Evolutionary conservation across 169 alveolate genomes (phyloP).

Genomic region (Babesia sp.): DNA sequence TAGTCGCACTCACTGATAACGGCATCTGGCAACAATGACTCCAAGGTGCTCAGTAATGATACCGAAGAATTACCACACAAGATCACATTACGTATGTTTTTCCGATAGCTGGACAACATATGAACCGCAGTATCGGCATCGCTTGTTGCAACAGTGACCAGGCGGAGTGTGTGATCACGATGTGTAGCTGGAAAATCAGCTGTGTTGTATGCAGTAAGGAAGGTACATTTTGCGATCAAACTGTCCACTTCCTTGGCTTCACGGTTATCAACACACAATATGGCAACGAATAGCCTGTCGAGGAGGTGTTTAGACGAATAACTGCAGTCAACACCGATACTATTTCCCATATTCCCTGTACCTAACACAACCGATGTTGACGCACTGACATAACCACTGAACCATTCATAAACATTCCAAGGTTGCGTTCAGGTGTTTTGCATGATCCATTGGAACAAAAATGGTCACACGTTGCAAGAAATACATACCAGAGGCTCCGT

Average conservation of each 20-base stretch:
- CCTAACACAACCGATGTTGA: too few relatives aligned
- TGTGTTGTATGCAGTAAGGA: not conserved
- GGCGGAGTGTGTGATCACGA: not conserved
- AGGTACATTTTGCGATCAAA: not conserved
- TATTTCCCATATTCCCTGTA: conserved; percentile 8
- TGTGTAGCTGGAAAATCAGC: not conserved
- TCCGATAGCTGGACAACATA: not conserved
- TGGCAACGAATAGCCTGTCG: not conserved
- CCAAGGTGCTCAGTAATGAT: conserved; percentile 5
- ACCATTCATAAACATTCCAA: too few relatives aligned
- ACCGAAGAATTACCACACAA: conserved; percentile 6
- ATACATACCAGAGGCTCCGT: too few relatives aligned
- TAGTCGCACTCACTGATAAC: conserved; percentile 7
- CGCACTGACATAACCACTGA: too few relatives aligned
- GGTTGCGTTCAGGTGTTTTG: too few relatives aligned
- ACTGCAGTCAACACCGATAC: conserved; percentile 33
- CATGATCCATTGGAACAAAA: too few relatives aligned
- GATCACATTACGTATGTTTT: not conserved
- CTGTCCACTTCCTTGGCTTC: not conserved
- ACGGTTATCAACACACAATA: not conserved
- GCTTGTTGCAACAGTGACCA: not conserved
- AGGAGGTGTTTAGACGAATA: conserved; percentile 2
- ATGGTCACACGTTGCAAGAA: too few relatives aligned
- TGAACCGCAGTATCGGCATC: conserved; percentile 1
- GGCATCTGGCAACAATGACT: conserved; percentile 15